Evolutionary conservation across 495 filamentous ascomycete genomes (phyloP).

Genomic region (Neurospora sublineolata): DNA sequence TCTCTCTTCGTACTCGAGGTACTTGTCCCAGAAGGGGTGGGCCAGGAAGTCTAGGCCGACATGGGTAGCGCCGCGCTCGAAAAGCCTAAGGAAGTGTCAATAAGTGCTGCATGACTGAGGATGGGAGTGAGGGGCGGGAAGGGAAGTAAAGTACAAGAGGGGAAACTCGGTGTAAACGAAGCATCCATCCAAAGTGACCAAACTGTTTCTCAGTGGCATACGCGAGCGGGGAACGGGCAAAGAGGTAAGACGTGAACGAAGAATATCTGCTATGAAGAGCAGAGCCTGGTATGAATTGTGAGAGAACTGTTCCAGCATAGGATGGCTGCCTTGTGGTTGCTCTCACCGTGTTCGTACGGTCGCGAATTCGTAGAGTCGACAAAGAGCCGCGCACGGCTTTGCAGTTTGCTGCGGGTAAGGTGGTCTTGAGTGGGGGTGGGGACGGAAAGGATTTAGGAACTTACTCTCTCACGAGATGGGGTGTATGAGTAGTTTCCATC

Average conservation of each 20-base stretch:
- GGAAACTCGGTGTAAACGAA: constrained; percentile 40
- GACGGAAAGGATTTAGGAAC: constrained; percentile 65
- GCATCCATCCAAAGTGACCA: constrained; percentile 39
- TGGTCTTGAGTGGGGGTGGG: constrained; percentile 38
- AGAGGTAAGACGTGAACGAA: constrained; percentile 33
- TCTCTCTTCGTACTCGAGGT: constrained; percentile 89
- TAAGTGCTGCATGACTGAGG: constrained; percentile 22
- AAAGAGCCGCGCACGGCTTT: constrained; percentile 14
- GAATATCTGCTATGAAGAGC: constrained; percentile 31
- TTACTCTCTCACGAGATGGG: constrained; percentile 99
- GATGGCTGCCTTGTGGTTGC: constrained; percentile 37
- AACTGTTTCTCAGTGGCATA: constrained; percentile 29
- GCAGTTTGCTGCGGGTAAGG: constrained; percentile 28
- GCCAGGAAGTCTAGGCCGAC: constrained; percentile 90
- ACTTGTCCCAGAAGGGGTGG: constrained; percentile 98
- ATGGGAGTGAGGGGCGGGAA: constrained; percentile 31
- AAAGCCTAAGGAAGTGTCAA: constrained; percentile 65
- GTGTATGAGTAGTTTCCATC: constrained; percentile 88
- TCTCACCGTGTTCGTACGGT: constrained; percentile 39
- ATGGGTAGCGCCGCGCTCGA: constrained; percentile 75
- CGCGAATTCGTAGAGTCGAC: constrained; percentile 17
- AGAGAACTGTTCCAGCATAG: constrained; percentile 40
- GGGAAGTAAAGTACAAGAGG: constrained; percentile 47
- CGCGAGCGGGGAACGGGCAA: constrained; percentile 29
- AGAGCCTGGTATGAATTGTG: constrained; percentile 48